These are phyloP conservation scores for Fusarium sp. DNA, from an alignment of 2,329 filamentous ascomycete species.

Conservation along the genomic window DNA sequence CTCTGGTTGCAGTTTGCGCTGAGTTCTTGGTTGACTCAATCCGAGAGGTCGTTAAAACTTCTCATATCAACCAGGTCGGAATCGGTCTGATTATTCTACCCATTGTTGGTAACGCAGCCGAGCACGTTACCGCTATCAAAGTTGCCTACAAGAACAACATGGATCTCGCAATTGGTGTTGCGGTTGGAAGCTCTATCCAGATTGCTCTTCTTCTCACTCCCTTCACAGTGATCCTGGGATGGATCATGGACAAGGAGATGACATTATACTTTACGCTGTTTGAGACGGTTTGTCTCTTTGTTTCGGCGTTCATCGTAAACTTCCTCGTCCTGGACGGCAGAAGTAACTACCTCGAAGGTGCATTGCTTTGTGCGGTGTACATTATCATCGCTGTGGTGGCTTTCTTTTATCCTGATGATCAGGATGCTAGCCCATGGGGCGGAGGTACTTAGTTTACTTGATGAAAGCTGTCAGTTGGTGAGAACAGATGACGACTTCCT, in stretches of 20 bases:
- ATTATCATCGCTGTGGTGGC: slow-evolving; percentile 75
- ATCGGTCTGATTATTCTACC: slow-evolving; percentile 79
- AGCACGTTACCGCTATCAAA: slow-evolving; percentile 78
- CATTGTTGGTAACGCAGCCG: slow-evolving; percentile 79
- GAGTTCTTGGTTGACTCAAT: slow-evolving; percentile 79
- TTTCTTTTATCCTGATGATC: slow-evolving; percentile 71
- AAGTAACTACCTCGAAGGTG: slow-evolving; percentile 88
- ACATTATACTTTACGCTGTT: slow-evolving; percentile 88
- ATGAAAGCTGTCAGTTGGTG: slow-evolving; percentile 9
- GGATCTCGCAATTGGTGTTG: slow-evolving; percentile 79
- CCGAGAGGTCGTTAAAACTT: slow-evolving; percentile 68
- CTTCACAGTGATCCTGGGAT: slow-evolving; percentile 77
- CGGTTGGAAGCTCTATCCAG: slow-evolving; percentile 77
- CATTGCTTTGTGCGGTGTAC: slow-evolving; percentile 74
- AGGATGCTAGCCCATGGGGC: slow-evolving; percentile 60
- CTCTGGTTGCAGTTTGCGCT: slow-evolving; percentile 74
- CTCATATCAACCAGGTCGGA: slow-evolving; percentile 72
- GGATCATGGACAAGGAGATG: slow-evolving; percentile 76
- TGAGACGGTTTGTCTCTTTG: slow-evolving; percentile 88
- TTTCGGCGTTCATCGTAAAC: slow-evolving; percentile 87
- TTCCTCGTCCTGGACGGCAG: slow-evolving; percentile 87
- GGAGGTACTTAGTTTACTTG: slow-evolving; percentile 13
- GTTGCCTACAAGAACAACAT: slow-evolving; percentile 82
- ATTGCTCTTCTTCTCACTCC: slow-evolving; percentile 79
- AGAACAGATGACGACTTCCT: background rate